Evolutionary conservation across 768 basidiomycete species (phyloP).

Genomic region (Macrolepiota fuliginosa): DNA sequence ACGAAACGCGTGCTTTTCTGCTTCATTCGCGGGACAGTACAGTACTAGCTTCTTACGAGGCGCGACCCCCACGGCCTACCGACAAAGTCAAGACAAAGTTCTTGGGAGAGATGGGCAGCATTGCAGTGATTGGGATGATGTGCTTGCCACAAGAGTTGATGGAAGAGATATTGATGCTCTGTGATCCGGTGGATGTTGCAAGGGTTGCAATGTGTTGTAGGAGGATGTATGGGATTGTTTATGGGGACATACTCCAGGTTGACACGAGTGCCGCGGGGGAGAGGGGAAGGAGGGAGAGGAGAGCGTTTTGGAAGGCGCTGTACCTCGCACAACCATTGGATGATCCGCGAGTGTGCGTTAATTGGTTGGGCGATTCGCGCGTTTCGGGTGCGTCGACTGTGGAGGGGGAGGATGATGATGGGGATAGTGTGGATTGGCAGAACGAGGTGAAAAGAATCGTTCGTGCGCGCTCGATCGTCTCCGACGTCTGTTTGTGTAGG

Average conservation of each 20-base stretch:
- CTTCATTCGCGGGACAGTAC: too few relatives aligned
- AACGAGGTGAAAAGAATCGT: conserved; percentile 50
- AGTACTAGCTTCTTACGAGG: too few relatives aligned
- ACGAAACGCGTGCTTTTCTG: too few relatives aligned
- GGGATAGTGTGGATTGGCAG: conserved; percentile 51
- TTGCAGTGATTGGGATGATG: conserved; percentile 21
- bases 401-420: conserved; percentile 26
- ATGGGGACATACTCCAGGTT: neutral
- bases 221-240: conserved; percentile 11
- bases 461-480: conserved; percentile 50
- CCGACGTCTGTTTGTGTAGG: conserved; percentile 29
- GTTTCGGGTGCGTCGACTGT: neutral
- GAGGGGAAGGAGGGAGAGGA: conserved; percentile 4
- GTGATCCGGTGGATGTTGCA: conserved; percentile 63
- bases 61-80: too few relatives aligned
- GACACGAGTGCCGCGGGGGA: neutral
- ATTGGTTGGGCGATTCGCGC: conserved; percentile 12
- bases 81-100: neutral
- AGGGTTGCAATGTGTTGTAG: conserved; percentile 49
- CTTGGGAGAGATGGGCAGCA: neutral
- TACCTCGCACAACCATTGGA: conserved; percentile 66
- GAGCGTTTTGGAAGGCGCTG: conserved; percentile 60
- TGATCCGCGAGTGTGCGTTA: conserved; percentile 54
- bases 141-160: conserved; percentile 57
- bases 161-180: conserved; percentile 52